phyloP scores from a whole-genome alignment of 2,329 filamentous ascomycete genomes.

The Cytospora chrysosperma region DNA sequence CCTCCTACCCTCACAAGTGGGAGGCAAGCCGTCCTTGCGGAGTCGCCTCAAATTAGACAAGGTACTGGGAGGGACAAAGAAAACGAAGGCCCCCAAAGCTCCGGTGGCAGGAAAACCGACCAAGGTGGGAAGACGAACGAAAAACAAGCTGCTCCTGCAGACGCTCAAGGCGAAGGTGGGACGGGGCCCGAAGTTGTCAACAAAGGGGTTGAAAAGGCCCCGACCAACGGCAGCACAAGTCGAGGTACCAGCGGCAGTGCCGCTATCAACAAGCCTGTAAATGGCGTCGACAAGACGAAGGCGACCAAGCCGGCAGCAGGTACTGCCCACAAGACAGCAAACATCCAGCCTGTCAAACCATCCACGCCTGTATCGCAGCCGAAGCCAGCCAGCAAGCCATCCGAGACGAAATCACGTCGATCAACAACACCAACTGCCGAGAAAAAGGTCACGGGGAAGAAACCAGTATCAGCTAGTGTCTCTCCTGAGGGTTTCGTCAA shows the following conservation, averaged over 20 bases:
- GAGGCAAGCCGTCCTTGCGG: constrained; percentile 21
- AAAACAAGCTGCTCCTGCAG: constrained; percentile 3
- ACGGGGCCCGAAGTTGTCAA: constrained; percentile 2
- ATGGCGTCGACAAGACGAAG: constrained; percentile 13
- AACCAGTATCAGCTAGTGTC: constrained; percentile 42
- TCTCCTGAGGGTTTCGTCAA: constrained; percentile 49
- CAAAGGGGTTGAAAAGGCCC: neutral
- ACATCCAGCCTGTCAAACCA: neutral
- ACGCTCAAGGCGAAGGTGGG: constrained; percentile 10
- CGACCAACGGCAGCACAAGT: neutral
- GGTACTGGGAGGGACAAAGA: constrained; percentile 11
- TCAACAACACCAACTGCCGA: constrained; percentile 16
- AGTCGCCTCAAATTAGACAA: constrained; percentile 21
- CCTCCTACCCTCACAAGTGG: neutral
- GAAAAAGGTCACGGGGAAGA: constrained; percentile 35
- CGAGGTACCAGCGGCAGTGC: neutral
- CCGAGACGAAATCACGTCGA: constrained; percentile 2
- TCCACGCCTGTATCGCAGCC: constrained; percentile 2
- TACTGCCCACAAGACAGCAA: neutral
- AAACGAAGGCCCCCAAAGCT: neutral
- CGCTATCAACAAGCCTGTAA: constrained; percentile 1
- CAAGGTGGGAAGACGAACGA: constrained; percentile 9
- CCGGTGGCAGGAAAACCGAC: constrained; percentile 2
- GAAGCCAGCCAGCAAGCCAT: constrained; percentile 13
- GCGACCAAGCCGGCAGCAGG: constrained; percentile 4